Evolutionary conservation across 2,329 filamentous ascomycete species (phyloP).

Genomic region (Xylaria sp.): DNA sequence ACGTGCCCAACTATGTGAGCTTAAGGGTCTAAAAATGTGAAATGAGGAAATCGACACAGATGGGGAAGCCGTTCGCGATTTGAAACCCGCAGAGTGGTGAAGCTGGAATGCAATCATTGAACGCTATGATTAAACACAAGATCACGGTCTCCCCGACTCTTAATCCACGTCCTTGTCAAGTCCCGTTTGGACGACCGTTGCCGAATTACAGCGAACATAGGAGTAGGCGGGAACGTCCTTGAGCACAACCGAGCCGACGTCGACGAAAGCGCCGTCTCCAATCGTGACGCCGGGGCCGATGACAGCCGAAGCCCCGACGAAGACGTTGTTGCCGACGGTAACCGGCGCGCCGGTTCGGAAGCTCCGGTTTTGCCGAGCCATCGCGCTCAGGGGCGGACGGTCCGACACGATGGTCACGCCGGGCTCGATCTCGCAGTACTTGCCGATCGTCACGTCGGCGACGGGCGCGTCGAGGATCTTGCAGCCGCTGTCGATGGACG

Average conservation of each 20-base stretch:
- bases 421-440: constrained; percentile 36
- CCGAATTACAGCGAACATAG: constrained; percentile 7
- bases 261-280: not conserved
- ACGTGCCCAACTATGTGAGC: no score
- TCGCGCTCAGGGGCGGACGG: not conserved
- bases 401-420: constrained; percentile 33
- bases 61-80: no score
- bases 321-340: constrained; percentile 1
- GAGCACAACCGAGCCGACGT: constrained; percentile 3
- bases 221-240: constrained; percentile 2
- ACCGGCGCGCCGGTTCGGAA: not conserved
- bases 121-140: no score
- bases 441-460: constrained; percentile 39
- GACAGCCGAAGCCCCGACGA: constrained; percentile 5
- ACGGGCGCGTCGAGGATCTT: constrained; percentile 41
- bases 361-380: not conserved
- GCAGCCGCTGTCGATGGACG: constrained; percentile 40
- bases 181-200: not conserved
- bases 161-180: no score
- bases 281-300: constrained; percentile 12
- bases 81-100: no score
- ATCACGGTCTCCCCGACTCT: no score
- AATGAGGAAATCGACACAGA: no score
- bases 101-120: no score
- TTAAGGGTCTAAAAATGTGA: no score